Percentiles rank a stretch among this genome's conserved stretches.
Evolutionary conservation across 73 alveolate species (phyloP).

Genomic region (Stentor roeselii): DNA sequence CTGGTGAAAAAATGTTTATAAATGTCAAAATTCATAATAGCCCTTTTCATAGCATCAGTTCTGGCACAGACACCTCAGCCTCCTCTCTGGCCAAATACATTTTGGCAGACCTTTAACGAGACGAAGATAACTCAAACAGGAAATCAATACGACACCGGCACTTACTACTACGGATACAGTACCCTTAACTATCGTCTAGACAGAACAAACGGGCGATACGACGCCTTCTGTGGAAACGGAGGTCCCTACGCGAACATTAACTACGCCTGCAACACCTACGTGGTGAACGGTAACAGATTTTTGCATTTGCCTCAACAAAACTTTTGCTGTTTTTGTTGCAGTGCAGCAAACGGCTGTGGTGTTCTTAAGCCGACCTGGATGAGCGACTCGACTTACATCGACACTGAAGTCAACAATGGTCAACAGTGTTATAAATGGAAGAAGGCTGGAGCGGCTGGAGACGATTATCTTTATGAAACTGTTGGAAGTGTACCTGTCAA

Average conservation of each 20-base stretch:
- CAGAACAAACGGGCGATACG: constrained; percentile 53
- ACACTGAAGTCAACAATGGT: not conserved
- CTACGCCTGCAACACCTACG: not conserved
- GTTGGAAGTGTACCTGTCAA: not conserved
- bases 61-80: not conserved
- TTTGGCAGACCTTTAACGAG: constrained; percentile 16
- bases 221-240: constrained; percentile 38
- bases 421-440: not conserved
- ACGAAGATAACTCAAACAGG: not conserved
- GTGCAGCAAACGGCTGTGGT: constrained; percentile 58
- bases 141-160: not conserved
- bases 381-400: constrained; percentile 4
- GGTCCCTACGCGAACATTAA: not conserved
- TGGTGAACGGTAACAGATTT: constrained; percentile 45
- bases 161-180: constrained; percentile 26
- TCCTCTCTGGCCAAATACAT: constrained; percentile 19
- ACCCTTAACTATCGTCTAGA: constrained; percentile 36
- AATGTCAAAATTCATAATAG: too few relatives aligned
- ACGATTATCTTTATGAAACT: not conserved
- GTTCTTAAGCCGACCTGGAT: constrained; percentile 52
- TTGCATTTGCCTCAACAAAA: constrained; percentile 44
- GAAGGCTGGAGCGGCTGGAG: not conserved
- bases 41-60: not conserved
- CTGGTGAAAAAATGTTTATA: too few relatives aligned
- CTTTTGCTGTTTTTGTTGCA: constrained; percentile 57